Evolutionary conservation across 2,329 filamentous ascomycete genomes (phyloP), one percentile per base, ranked within the genome.

Genomic region (Decorospora gaudefroyi): DNA sequence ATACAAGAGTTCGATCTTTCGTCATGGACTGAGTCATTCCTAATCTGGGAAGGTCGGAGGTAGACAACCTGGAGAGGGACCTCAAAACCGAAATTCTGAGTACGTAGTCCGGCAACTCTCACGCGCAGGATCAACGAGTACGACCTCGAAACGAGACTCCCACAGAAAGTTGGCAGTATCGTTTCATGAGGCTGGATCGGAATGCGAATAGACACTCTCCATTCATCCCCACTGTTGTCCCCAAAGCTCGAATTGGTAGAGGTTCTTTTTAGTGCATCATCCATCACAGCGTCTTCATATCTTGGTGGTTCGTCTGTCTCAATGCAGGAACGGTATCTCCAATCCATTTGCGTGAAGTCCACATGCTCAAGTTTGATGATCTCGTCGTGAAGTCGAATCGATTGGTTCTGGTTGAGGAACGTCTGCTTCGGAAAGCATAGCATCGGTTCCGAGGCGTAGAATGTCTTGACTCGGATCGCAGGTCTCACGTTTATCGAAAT

Each of bases 381-480:
- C 23, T 35, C 30, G 25, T 46, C 37, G 19, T 46, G 42, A 6
- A 46, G 36, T 40, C 42, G 36, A 17, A 46, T 41, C 23, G 12
- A 41, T 30, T 15, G 22, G 17, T 16, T 35, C 29, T 34, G 35
- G 8, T 6, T 35, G 7, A 46, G 23, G 25, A n/a, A 36, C 11
- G 36, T 41, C 42, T 41, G 42, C 9, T 46, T 46, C 29, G 35
- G 36, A 13, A 36, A 23, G 19, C 42, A 46, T 15, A 21, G 15
- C 22, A 46, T 46, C 30, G 28, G 29, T 36, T 31, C 37, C 28
- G 42, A 26, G 23, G 42, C 28, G 30, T 26, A 46, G 36, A 42
- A 42, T 8, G 36, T 41, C 30, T 46, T 46, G 26, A 19, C 36
- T 31, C 42, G 42, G 25, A 46, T 46, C 17, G 23, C 42, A 34